Percentiles rank a stretch among this genome's conserved stretches.
Conservation (phyloP, 192 early-diverging fungal genomes). For the Coemansia sp. region DNA sequence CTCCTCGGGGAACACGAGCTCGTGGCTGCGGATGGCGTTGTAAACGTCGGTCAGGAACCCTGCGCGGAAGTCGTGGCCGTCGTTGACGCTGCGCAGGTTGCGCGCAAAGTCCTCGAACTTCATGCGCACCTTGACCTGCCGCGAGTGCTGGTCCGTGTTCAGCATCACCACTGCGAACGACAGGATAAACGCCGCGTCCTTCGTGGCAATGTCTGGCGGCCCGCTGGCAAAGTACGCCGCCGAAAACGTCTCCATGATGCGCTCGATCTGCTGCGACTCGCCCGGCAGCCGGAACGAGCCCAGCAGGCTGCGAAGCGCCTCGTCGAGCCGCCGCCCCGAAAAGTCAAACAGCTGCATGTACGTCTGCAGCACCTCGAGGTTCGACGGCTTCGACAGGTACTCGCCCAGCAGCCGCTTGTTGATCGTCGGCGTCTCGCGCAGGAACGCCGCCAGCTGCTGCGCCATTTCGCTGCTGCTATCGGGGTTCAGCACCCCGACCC, state of each 20-base stretch:
- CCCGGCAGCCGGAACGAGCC: slow-evolving; percentile 95
- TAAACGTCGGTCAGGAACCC: slow-evolving; percentile 86
- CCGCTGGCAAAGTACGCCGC: slow-evolving; percentile 70
- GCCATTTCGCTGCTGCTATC: slow-evolving; percentile 26
- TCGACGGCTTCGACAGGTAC: slow-evolving; percentile 80
- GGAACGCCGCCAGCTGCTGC: slow-evolving; percentile 65
- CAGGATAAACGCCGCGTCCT: slow-evolving; percentile 84
- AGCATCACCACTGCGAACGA: slow-evolving; percentile 95
- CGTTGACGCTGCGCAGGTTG: slow-evolving; percentile 89
- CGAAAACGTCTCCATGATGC: slow-evolving; percentile 92
- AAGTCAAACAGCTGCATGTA: slow-evolving; percentile 90
- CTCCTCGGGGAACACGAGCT: slow-evolving; percentile 97
- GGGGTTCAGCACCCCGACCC: slow-evolving; percentile 22
- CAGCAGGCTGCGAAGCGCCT: slow-evolving; percentile 87
- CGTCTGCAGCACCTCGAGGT: slow-evolving; percentile 79
- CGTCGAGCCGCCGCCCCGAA: slow-evolving; percentile 82
- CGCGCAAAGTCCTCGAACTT: slow-evolving; percentile 82
- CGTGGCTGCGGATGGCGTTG: slow-evolving; percentile 81
- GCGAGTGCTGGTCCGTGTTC: slow-evolving; percentile 98
- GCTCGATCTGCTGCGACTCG: slow-evolving; percentile 97
- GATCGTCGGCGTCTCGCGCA: slow-evolving; percentile 78
- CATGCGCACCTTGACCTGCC: slow-evolving; percentile 88
- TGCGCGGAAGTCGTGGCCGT: slow-evolving; percentile 72
- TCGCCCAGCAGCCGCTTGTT: slow-evolving; percentile 88
- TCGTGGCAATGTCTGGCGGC: slow-evolving; percentile 64